A percentile compares a stretch with the other conserved stretches of the same genome.
Conservation (phyloP, 345 rosid genomes). For the Eutrema yunnanense region DNA sequence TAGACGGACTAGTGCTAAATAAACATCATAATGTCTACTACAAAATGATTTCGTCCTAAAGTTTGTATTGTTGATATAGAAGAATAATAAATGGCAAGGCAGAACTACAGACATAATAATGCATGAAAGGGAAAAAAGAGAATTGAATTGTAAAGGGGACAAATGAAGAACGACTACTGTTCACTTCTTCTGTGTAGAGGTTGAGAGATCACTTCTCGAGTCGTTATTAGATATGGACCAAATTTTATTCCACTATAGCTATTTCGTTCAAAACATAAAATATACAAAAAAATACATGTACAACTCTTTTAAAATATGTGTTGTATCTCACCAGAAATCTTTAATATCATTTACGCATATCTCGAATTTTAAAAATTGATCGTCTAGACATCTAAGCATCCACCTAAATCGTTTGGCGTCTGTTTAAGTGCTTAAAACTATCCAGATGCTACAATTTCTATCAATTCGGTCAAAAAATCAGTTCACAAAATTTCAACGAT, state of each 20-base stretch:
- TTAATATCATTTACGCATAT: background rate
- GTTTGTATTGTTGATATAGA: background rate
- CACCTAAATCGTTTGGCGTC: background rate
- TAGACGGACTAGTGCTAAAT: background rate
- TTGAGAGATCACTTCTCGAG: background rate
- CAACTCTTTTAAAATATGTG: background rate
- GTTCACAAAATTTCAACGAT: background rate
- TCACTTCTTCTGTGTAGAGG: slow-evolving; percentile 1
- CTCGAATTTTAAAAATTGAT: background rate
- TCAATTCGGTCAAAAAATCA: background rate
- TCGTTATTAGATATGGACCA: background rate
- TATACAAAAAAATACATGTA: background rate
- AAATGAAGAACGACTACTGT: background rate
- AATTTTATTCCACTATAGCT: background rate
- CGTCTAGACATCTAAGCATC: background rate
- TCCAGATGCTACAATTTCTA: background rate
- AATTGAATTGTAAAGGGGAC: background rate
- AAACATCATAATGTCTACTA: background rate
- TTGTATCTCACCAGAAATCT: background rate
- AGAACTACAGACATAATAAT: background rate
- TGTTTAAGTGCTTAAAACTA: background rate
- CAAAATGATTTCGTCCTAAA: background rate
- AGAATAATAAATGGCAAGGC: background rate
- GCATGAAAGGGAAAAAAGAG: background rate
- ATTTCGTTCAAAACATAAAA: background rate